These are phyloP conservation scores for Acanthamoeba royreba DNA, from an alignment of 208 protist genomes.

Conservation along the genomic window DNA sequence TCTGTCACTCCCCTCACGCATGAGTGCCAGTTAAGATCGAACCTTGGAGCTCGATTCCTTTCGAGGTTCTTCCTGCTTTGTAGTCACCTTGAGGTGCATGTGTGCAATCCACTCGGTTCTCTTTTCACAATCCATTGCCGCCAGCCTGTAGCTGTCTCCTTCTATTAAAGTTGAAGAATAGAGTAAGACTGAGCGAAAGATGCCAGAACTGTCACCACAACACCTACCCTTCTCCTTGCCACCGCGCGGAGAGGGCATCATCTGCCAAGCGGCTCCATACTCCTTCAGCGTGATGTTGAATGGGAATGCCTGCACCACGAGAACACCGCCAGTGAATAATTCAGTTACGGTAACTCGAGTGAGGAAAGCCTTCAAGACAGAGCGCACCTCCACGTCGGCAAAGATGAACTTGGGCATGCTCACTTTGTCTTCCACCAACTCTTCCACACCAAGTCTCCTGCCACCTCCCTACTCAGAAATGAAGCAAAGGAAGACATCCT, in stretches of 20 bases:
- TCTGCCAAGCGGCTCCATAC: neutral
- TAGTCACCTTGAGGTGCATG: neutral
- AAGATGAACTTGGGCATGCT: constrained; percentile 32
- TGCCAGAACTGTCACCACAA: too few species aligned
- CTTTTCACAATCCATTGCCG: neutral
- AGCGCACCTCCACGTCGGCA: neutral
- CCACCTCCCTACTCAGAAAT: neutral
- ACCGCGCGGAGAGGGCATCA: neutral
- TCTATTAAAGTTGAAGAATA: neutral
- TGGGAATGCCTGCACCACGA: constrained; percentile 13
- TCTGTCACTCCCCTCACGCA: neutral
- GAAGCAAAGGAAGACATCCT: neutral
- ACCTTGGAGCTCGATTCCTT: neutral
- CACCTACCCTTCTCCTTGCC: neutral
- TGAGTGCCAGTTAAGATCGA: neutral
- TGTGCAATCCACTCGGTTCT: neutral
- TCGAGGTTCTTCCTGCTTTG: too few species aligned
- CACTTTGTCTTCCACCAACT: neutral
- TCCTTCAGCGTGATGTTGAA: neutral
- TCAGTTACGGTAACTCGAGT: too few species aligned
- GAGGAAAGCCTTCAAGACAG: neutral
- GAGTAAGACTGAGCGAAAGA: neutral
- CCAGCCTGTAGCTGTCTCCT: neutral
- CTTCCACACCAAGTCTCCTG: neutral
- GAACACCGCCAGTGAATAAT: too few species aligned